A percentile compares a stretch with the other conserved stretches of the same genome.
These are phyloP conservation scores for Fragaria vesca DNA, from an alignment of 306 rosid species.

Conservation along the genomic window DNA sequence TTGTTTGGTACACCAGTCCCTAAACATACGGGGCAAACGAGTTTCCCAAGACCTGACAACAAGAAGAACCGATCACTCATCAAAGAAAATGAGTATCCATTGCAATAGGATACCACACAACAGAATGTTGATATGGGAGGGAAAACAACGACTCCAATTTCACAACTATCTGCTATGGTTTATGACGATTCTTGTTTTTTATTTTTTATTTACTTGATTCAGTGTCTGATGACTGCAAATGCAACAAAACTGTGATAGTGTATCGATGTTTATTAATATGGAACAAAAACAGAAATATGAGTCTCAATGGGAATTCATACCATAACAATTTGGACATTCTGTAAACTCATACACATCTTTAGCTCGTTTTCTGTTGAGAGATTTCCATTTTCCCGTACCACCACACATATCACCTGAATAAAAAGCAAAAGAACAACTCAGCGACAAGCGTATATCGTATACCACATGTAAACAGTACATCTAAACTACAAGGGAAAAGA, in stretches of 20 bases:
- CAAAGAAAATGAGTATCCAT: constrained; percentile 1
- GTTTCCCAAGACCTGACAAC: constrained; percentile 82
- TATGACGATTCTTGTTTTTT: background rate
- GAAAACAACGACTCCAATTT: background rate
- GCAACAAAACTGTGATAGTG: background rate
- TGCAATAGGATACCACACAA: background rate
- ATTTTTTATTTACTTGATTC: background rate
- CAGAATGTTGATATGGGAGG: background rate
- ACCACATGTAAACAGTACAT: background rate
- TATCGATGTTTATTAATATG: background rate
- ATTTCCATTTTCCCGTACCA: constrained; percentile 99
- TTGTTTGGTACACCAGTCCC: constrained; percentile 94
- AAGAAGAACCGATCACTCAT: constrained; percentile 9
- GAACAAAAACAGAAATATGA: background rate
- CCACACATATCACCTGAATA: constrained; percentile 97
- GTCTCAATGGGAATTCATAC: constrained; percentile 35
- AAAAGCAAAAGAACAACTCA: constrained; percentile 37
- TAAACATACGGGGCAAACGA: constrained; percentile 90
- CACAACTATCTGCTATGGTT: background rate
- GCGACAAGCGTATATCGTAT: background rate
- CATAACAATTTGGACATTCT: constrained; percentile 95
- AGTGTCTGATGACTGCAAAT: background rate
- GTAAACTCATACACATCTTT: constrained; percentile 91
- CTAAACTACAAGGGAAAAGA: background rate
- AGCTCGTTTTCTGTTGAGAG: constrained; percentile 90